Evolutionary conservation across 1,284 basidiomycete species (phyloP), one percentile per base, ranked within the genome.

Genomic region (Cerioporus squamosus): DNA sequence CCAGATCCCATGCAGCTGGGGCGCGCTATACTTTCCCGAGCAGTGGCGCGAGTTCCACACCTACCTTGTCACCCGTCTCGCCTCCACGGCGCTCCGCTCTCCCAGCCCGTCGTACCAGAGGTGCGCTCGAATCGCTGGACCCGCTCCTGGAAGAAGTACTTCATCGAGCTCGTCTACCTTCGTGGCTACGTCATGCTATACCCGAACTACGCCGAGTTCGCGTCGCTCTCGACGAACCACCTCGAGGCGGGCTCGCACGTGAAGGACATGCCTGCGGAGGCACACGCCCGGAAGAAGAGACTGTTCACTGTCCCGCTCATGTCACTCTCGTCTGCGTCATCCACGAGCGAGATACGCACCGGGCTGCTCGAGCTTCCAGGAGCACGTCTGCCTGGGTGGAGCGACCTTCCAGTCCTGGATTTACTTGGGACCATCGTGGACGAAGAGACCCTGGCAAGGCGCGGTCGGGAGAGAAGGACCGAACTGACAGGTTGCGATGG

Each of bases 1-100:
- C 0, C 88, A 90, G 60, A 84, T 93, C 14, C 93, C 92, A 0
- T 94, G 93, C 72, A 92, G 89, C 71, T 94, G 92, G 93, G 93
- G 92, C n/a, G 93, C 91, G 2, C 79, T 92, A 44, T 94, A 94
- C 75, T 94, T 94, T 70, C 92, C 93, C 3, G 84, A 91, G 63
- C 87, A 88, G 64, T 94, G 92, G 92, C 81, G 84, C 61, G 89
- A 91, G 70, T 94, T 94, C 70, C 91, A 94, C 72, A 74, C 79
- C 46, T 94, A 91, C 68, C 83, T 94, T 55, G 68, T 82, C 36
- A 69, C 82, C 26, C 85, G 92, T n/a, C 81, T 93, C 23, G 81
- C 84, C 5, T 79, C 83, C 56, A 54, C 69, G 36, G 69, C 52
- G 36, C 38, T 59, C 43, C 46, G 47, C 51, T 44, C 20, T 33